Evolutionary conservation across 345 rosid species (phyloP), one percentile per base, ranked within the genome.

Genomic region (Sisymbrium irio): DNA sequence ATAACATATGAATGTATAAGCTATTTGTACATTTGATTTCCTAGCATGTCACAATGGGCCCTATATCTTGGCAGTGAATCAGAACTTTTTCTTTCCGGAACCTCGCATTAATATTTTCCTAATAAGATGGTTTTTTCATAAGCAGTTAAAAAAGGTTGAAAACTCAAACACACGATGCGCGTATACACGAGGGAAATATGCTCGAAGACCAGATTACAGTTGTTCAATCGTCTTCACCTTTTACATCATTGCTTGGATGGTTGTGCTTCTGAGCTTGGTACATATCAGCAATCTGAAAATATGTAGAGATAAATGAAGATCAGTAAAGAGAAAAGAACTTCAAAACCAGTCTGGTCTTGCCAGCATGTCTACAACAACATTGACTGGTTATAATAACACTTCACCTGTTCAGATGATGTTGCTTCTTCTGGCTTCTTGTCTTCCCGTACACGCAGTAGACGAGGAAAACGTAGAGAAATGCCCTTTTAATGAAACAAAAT

Each of bases 361-460:
- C n/a, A 35, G 7, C 56, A 11, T 53, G 22, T 14, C 18, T n/a
- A 8, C 11, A 49, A 49, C 56, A 32, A 69, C 65, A 57, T 60
- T 14, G 50, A 41, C 22, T 35, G 37, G 25, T 56, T 65, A 37
- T 25, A 46, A 69, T 33, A 62, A 40, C 35, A 46, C 46, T 77
- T 81, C 67, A 95, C 98, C 97, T 87, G 96, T 59, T 88, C 96
- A 7, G 98, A 81, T 60, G 98, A 82, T 65, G 97, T 77, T 50
- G 96, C 96, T 46, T 84, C 80, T 82, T 92, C 97, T 17, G 97
- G 98, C 36, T 78, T 67, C 83, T 92, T 92, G 62, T 95, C 99
- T 76, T 84, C 89, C 27, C 97, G 80, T 76, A 92, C 92, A 57
- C 88, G 92, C 32, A 95, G 50, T 32, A 95, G 79, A 14, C 96